phyloP scores from a whole-genome alignment of 2,329 filamentous ascomycete species.

The Nothophoma quercina region DNA sequence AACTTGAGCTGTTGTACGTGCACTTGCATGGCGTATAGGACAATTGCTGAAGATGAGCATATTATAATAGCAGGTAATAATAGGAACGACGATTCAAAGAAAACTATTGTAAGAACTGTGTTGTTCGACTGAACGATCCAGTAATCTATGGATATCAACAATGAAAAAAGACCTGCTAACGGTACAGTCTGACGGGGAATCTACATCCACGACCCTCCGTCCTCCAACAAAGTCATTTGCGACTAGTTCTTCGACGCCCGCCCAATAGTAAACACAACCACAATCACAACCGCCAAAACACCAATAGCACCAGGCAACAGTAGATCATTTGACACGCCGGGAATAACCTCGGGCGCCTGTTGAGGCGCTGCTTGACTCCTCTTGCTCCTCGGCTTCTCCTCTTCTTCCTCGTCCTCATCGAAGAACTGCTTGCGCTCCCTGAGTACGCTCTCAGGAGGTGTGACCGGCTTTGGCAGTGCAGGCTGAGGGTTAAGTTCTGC shows the following conservation, averaged over 20 bases:
- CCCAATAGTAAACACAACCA: constrained; percentile 89
- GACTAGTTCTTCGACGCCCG: constrained; percentile 60
- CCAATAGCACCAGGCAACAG: constrained; percentile 93
- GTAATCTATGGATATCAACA: constrained; percentile 18
- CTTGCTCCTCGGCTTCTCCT: constrained; percentile 43
- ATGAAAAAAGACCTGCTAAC: background rate
- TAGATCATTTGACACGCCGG: constrained; percentile 92
- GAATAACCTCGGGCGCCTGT: constrained; percentile 79
- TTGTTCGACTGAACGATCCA: constrained; percentile 8
- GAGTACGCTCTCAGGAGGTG: constrained; percentile 61
- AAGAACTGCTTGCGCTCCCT: constrained; percentile 58
- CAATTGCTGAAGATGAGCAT: too few relatives aligned
- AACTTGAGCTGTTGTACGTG: too few relatives aligned
- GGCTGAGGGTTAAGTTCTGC: constrained; percentile 68
- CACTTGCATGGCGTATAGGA: too few relatives aligned
- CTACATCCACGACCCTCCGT: too few relatives aligned
- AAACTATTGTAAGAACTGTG: background rate
- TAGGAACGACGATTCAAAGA: too few relatives aligned
- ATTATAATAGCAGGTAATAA: too few relatives aligned
- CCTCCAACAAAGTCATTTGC: too few relatives aligned
- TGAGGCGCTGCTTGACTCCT: constrained; percentile 54
- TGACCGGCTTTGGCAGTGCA: constrained; percentile 56
- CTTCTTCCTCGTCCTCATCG: constrained; percentile 64
- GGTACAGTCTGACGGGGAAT: constrained; percentile 8
- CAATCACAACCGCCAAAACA: constrained; percentile 91